phyloP scores from a whole-genome alignment of 495 filamentous ascomycete species.

The Cercophora scortea region DNA sequence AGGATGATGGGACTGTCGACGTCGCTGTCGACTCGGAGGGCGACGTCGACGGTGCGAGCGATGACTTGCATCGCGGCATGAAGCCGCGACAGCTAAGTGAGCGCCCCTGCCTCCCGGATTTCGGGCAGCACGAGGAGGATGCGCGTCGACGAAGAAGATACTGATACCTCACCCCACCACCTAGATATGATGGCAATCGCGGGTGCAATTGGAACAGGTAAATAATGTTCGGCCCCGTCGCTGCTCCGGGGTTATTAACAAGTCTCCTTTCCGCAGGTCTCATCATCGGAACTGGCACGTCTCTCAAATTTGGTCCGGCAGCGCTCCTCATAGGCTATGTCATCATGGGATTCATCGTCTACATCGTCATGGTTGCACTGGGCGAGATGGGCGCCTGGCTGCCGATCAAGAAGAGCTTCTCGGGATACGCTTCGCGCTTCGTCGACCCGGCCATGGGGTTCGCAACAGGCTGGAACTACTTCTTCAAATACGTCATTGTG shows the following conservation, averaged over 20 bases:
- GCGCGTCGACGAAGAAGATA: background rate
- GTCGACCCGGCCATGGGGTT: slow-evolving; percentile 68
- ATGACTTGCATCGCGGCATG: slow-evolving; percentile 30
- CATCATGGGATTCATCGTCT: slow-evolving; percentile 42
- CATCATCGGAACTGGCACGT: slow-evolving; percentile 20
- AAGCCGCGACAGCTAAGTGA: slow-evolving; percentile 28
- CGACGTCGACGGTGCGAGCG: slow-evolving; percentile 10
- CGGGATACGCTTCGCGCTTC: slow-evolving; percentile 65
- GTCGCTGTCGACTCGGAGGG: slow-evolving; percentile 11
- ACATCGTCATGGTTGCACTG: slow-evolving; percentile 39
- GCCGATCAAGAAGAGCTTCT: slow-evolving; percentile 49
- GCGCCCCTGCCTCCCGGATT: background rate
- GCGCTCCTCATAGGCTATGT: slow-evolving; percentile 60
- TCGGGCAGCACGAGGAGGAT: background rate
- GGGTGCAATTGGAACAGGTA: slow-evolving; percentile 64
- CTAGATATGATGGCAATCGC: slow-evolving; percentile 68
- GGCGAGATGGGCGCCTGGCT: slow-evolving; percentile 63
- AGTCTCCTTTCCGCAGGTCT: slow-evolving; percentile 15
- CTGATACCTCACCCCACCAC: background rate
- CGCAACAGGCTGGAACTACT: slow-evolving; percentile 35
- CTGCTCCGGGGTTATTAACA: no score
- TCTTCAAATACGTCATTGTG: slow-evolving; percentile 61
- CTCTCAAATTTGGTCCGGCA: slow-evolving; percentile 43
- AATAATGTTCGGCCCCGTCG: no score
- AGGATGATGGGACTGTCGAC: slow-evolving; percentile 1